Base-by-base conservation (phyloP, 2,329 filamentous ascomycete genomes). In the Ophiocordyceps camponoti-rufipedis region DNA sequence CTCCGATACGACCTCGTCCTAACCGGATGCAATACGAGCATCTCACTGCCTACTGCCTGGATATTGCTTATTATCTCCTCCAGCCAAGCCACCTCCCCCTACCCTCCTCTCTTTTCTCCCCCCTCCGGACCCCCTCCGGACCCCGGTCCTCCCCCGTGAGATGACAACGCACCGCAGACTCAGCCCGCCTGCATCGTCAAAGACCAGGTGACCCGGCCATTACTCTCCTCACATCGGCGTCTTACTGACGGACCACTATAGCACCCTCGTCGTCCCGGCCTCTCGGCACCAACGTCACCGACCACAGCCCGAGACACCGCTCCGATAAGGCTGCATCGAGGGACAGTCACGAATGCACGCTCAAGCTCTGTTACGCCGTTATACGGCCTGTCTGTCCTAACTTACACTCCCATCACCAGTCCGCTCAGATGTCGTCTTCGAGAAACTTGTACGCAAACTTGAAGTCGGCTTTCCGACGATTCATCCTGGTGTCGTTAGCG, bases 401-500 rank as follows among this genome's bases (percentile, higher is more conserved):
- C 23, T 23, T 23, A 23, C 23, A 23, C 23, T 23, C 23, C 23
- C 3, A 23, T 23, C 23, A 23, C 5, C 23, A 3, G 3, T 5
- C 5, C 5, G 3, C 35, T 46, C 42, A 48, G 33, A 48, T 43
- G 31, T 95, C 89, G 59, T 96, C 89, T 64, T 96, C 89, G 53
- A 96, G 74, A 66, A 91, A 96, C 66, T 94, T 94, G 71, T 96
- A 96, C 48, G 85, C 83, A 65, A 96, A 96, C 67, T 94, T 93
- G 71, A 96, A 96, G 62, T 96, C 89, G 47, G 86, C 88, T 70
- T 96, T 95, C 61, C 89, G 73, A 53, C 89, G 84, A 64, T 96
- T 96, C 89, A 96, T 96, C 89, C 89, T 95, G 58, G n/a, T n/a
- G n/a, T n/a, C n/a, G n/a, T n/a, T n/a, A n/a, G n/a, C n/a, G n/a